Evolutionary conservation across 345 rosid species (phyloP), one percentile per base, ranked within the genome.

Genomic region (Psidium friedrichsthalianum): DNA sequence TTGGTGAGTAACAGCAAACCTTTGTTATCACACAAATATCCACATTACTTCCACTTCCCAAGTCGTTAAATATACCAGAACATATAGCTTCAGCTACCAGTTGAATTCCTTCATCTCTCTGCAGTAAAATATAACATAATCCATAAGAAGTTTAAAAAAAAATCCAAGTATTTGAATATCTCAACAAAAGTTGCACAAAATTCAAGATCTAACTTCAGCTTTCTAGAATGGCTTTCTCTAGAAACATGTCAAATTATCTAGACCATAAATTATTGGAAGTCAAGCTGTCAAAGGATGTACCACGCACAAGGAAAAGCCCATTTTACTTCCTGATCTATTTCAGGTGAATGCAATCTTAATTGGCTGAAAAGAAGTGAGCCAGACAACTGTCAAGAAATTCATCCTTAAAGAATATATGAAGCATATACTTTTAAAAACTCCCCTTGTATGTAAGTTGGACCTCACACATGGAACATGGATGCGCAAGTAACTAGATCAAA

Each of bases 41-140:
- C 11, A 87, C 89, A 57, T 87, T 87, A 51, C 89, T 87, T 69
- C 89, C 89, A 69, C 87, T 85, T 64, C 89, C 89, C 84, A 87
- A 83, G 89, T 94, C 97, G 57, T 94, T 94, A 86, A 94, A 94
- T 86, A 94, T 90, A 82, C 97, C 96, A 52, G 89, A 83, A 83
- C 87, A 87, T 40, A 87, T 82, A 44, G 89, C 89, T 80, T 85
- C 89, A 32, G 86, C 85, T 57, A 85, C 89, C 58, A 87, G 82
- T 69, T 85, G 82, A 56, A 87, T 87, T 44, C 89, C 89, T 64
- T 87, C 89, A 20, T 82, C 89, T 85, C 85, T 87, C 89, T 87
- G 57, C 59, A 83, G 32, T 24, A 55, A 82, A 40, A 57, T 69
- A 69, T 18, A 32, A 69, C 78, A 36, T 27, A 12, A 59, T 29